phyloP scores from a whole-genome alignment of 2,329 filamentous ascomycete species.

The Intubia oerlemansii region DNA sequence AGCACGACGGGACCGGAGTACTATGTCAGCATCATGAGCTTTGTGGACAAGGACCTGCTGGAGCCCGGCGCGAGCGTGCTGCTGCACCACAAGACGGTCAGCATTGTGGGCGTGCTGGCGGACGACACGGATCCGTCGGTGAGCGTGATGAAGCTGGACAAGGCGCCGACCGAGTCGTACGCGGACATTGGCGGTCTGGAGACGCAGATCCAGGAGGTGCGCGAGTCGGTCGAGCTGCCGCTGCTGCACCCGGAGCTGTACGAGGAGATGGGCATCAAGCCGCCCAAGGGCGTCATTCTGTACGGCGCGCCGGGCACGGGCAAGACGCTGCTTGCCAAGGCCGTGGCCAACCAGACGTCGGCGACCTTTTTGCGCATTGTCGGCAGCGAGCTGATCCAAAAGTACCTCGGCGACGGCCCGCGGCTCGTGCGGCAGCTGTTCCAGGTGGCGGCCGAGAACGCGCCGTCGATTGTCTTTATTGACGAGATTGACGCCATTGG shows the following conservation, averaged over 20 bases:
- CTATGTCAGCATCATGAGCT: slow-evolving; percentile 99
- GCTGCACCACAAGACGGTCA: slow-evolving; percentile 92
- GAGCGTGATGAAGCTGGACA: slow-evolving; percentile 98
- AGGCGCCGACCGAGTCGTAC: slow-evolving; percentile 94
- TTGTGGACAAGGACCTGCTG: slow-evolving; percentile 94
- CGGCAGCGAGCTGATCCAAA: slow-evolving; percentile 92
- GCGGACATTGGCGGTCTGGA: slow-evolving; percentile 96
- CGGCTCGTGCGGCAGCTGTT: slow-evolving; percentile 89
- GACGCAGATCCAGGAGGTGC: slow-evolving; percentile 87
- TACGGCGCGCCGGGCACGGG: slow-evolving; percentile 94
- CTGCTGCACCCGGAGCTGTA: slow-evolving; percentile 91
- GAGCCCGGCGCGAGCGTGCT: slow-evolving; percentile 92
- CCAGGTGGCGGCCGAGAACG: slow-evolving; percentile 87
- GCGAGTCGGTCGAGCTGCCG: slow-evolving; percentile 90
- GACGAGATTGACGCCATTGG: slow-evolving; percentile 98
- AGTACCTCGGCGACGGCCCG: slow-evolving; percentile 92
- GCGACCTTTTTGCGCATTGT: slow-evolving; percentile 96
- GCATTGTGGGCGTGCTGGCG: slow-evolving; percentile 89
- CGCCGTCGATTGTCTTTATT: slow-evolving; percentile 95
- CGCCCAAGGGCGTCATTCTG: slow-evolving; percentile 95
- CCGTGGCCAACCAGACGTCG: slow-evolving; percentile 96
- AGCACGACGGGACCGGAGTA: slow-evolving; percentile 95
- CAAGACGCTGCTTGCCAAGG: slow-evolving; percentile 90
- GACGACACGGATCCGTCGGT: slow-evolving; percentile 92
- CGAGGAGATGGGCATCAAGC: slow-evolving; percentile 99